Base-by-base conservation (phyloP, 441 rosid genomes). In the Biscutella laevigata region DNA sequence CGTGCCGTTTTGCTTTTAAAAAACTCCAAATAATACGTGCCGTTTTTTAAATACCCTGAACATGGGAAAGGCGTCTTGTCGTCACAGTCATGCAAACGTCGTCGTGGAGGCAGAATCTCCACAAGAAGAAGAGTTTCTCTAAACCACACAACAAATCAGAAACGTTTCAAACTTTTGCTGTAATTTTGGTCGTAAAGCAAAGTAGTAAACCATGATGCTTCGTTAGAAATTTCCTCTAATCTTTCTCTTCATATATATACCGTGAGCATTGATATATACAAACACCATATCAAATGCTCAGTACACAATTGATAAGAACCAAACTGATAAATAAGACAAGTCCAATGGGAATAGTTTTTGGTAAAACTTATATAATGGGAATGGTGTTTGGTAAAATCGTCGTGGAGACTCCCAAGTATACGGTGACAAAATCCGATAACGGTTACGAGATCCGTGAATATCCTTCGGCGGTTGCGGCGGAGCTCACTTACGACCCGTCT, bases 391-490 rank as follows among this genome's bases (percentile, higher is more conserved):
- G 96, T n/a, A 85, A 67, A 61, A 83, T 88, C 66, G 43, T 48
- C 0, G 96, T 85, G 1, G 92, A 85, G 59, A 85, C 94, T 1
- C 87, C 96, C 0, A 72, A 78, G 4, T 83, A 77, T 54, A 71
- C 84, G 54, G 75, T 85, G 20, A 13, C 71, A 2, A 57, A 74
- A 38, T 54, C 90, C 55, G 5, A 71, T 3, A 42, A 70, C 5
- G 78, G 74, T 21, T 91, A 91, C 16, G 98, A 91, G 69, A 72
- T 87, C 77, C 84, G 98, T 12, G 82, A 81, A 30, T 91, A 83
- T 41, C 43, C 75, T 4, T 75, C 96, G 4, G 43, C 79, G 4
- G 88, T 87, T 32, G 56, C 71, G 15, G 98, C 96, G 6, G 81
- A 91, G 64, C 59, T 83, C 66, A 80, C 95, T 1, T 87, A 87